Evolutionary conservation across 257 asterid species (phyloP).

Genomic region (Solanum corneliomulleri): DNA sequence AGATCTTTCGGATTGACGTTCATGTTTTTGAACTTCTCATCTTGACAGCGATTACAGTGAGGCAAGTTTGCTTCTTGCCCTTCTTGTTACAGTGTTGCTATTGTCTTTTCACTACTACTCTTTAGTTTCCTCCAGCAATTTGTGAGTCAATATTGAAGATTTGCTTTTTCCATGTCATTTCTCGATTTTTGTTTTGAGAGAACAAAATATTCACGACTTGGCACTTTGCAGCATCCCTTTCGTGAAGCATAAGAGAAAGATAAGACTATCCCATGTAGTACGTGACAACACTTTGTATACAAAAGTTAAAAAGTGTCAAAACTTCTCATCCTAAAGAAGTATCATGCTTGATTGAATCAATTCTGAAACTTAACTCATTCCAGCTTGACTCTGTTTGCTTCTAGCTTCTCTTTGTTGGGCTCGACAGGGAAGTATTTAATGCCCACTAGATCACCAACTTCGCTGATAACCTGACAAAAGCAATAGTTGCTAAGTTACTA

Average conservation of each 20-base stretch:
- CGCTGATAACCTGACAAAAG: not conserved
- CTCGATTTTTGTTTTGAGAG: not conserved
- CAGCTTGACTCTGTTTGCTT: constrained; percentile 7
- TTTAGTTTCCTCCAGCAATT: not conserved
- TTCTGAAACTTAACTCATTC: not conserved
- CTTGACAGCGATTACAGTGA: too few relatives aligned
- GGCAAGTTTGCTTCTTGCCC: not conserved
- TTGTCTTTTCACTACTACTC: not conserved
- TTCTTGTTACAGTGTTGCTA: too few relatives aligned
- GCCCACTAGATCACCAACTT: constrained; percentile 78
- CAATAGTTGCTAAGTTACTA: not conserved
- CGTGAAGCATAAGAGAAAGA: not conserved
- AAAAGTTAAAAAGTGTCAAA: not conserved
- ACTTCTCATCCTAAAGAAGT: not conserved
- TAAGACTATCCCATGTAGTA: not conserved
- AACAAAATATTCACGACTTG: not conserved
- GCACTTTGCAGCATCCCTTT: not conserved
- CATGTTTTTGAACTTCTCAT: not conserved
- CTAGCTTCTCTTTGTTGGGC: constrained; percentile 52
- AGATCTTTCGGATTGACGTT: not conserved
- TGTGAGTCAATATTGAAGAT: not conserved
- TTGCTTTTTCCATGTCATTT: not conserved
- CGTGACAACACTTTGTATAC: not conserved
- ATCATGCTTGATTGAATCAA: not conserved
- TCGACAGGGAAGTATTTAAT: constrained; percentile 81